These are phyloP conservation scores for Hymenotorrendiella dingleyae DNA, from an alignment of 2,329 filamentous ascomycete species.

Conservation along the genomic window DNA sequence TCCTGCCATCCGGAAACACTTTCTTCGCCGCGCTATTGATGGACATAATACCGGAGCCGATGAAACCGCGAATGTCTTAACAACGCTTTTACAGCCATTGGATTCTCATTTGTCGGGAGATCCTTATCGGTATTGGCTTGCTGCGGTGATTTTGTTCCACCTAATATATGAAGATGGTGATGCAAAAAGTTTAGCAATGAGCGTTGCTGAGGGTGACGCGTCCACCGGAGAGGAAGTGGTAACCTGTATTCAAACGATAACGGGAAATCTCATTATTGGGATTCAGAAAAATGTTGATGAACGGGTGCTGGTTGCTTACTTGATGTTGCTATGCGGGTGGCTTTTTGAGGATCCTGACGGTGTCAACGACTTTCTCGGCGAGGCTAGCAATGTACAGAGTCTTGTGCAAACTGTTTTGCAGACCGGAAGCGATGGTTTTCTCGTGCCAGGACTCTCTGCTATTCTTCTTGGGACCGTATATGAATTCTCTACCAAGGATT, in stretches of 20 bases:
- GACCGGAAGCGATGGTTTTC: conserved; percentile 50
- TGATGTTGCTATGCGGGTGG: conserved; percentile 86
- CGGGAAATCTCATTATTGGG: conserved; percentile 77
- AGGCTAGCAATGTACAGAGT: conserved; percentile 87
- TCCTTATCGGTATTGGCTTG: conserved; percentile 86
- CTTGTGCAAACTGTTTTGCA: conserved; percentile 67
- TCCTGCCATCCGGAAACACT: conserved; percentile 74
- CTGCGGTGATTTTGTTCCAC: conserved; percentile 79
- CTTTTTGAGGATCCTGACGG: conserved; percentile 87
- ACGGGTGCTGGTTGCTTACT: conserved; percentile 73
- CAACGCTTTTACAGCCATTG: conserved; percentile 67
- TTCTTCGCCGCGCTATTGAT: conserved; percentile 81
- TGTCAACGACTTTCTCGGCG: conserved; percentile 86
- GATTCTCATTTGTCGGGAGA: conserved; percentile 60
- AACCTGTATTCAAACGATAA: conserved; percentile 83
- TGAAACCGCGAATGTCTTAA: conserved; percentile 82
- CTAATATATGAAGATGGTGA: conserved; percentile 73
- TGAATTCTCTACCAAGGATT: conserved; percentile 97
- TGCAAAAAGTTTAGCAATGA: conserved; percentile 74
- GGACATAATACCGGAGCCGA: conserved; percentile 73
- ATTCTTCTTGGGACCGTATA: conserved; percentile 84
- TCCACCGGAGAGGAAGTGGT: conserved; percentile 89
- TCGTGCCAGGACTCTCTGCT: conserved; percentile 78
- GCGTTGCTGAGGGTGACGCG: conserved; percentile 82
- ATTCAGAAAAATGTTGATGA: conserved; percentile 72